phyloP scores from a whole-genome alignment of 306 rosid genomes.

The Dryas octopetala region DNA sequence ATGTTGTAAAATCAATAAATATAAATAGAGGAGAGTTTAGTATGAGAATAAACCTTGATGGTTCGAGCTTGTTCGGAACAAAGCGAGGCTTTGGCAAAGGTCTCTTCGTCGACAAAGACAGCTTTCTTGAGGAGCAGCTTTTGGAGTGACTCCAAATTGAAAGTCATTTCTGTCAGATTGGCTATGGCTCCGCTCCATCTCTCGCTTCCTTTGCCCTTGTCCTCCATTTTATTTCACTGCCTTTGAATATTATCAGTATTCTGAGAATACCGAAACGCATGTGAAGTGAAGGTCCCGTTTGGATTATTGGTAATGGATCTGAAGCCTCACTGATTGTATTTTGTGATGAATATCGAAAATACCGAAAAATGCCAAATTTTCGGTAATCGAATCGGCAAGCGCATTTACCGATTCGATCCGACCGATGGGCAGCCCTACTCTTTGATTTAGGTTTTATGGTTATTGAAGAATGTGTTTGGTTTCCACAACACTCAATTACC shows the following conservation, averaged over 20 bases:
- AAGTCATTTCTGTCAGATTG: slow-evolving; percentile 83
- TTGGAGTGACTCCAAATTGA: slow-evolving; percentile 78
- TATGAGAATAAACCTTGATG: slow-evolving; percentile 49
- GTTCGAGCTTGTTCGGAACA: slow-evolving; percentile 86
- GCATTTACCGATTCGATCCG: too few species aligned
- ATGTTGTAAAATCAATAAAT: not conserved
- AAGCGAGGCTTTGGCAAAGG: slow-evolving; percentile 85
- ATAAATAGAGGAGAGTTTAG: not conserved
- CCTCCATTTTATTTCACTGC: slow-evolving; percentile 49
- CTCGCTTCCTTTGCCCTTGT: slow-evolving; percentile 61
- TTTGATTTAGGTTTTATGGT: too few species aligned
- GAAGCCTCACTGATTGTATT: too few species aligned
- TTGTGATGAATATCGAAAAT: too few species aligned
- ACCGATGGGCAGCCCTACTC: too few species aligned
- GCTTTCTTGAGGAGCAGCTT: slow-evolving; percentile 83
- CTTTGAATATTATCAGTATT: not conserved
- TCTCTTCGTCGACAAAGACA: slow-evolving; percentile 80
- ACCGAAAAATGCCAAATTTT: too few species aligned
- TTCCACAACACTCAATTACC: too few species aligned
- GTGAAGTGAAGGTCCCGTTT: too few species aligned
- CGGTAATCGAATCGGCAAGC: too few species aligned
- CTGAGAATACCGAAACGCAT: too few species aligned
- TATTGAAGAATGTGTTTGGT: too few species aligned
- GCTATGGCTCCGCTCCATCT: slow-evolving; percentile 88
- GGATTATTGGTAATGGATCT: too few species aligned